Percentiles rank a stretch among this genome's conserved stretches.
These are phyloP conservation scores for Daldinia concentrica DNA, from an alignment of 495 filamentous ascomycete species.

Conservation along the genomic window DNA sequence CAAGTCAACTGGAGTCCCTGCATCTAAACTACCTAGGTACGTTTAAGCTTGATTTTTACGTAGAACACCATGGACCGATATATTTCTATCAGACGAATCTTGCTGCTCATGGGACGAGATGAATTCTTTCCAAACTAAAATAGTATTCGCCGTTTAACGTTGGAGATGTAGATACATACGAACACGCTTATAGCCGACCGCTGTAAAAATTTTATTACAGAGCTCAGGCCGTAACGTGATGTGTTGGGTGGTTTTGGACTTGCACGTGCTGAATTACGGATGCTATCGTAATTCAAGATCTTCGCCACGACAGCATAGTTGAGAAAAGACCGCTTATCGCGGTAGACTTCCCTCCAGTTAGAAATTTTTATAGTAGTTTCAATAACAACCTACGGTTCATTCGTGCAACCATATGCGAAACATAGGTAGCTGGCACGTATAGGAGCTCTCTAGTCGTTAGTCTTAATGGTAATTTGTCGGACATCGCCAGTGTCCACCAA, in stretches of 20 bases:
- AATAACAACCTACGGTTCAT: neutral
- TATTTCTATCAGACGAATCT: neutral
- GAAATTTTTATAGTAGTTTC: neutral
- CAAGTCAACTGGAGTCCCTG: slow-evolving; percentile 18
- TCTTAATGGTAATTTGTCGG: neutral
- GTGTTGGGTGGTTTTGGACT: slow-evolving; percentile 25
- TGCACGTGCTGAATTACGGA: slow-evolving; percentile 26
- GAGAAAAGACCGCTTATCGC: slow-evolving; percentile 30
- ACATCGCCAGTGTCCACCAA: neutral
- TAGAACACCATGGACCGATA: neutral
- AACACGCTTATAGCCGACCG: neutral
- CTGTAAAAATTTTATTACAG: neutral
- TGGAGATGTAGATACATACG: neutral
- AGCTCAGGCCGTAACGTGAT: slow-evolving; percentile 30
- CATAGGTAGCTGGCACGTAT: neutral
- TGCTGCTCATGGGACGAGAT: neutral
- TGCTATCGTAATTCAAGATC: slow-evolving; percentile 8
- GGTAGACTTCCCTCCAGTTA: slow-evolving; percentile 8
- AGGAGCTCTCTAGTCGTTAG: neutral
- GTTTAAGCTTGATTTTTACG: slow-evolving; percentile 4
- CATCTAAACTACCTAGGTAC: neutral
- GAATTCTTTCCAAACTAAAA: neutral
- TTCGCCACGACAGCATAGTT: slow-evolving; percentile 36
- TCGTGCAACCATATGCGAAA: neutral
- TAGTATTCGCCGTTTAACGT: neutral